These are phyloP conservation scores for Takashimella koratensis DNA, from an alignment of 1,284 basidiomycete species.

Conservation along the genomic window DNA sequence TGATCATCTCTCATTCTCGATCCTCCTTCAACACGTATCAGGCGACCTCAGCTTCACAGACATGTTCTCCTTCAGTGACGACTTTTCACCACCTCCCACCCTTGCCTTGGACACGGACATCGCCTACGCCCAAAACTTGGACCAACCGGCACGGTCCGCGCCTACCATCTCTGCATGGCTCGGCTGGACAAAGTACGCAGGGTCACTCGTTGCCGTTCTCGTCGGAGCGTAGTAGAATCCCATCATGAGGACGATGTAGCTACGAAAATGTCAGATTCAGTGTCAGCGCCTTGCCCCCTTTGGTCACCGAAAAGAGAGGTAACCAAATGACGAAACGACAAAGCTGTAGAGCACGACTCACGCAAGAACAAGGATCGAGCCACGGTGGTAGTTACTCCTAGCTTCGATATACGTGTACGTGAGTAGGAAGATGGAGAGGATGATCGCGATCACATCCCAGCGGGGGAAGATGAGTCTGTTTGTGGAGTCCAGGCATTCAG, in stretches of 20 bases:
- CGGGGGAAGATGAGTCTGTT: constrained; percentile 90
- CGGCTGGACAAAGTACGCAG: neutral
- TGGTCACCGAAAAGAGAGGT: no score
- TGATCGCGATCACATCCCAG: constrained; percentile 96
- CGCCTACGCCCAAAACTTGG: neutral
- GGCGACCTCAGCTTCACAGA: no score
- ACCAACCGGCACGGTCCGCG: neutral
- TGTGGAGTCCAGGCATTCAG: no score
- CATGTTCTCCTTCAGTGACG: no score
- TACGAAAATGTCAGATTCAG: constrained; percentile 40
- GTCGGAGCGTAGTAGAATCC: constrained; percentile 72
- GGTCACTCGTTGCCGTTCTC: constrained; percentile 46
- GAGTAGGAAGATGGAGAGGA: constrained; percentile 90
- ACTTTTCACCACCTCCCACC: neutral
- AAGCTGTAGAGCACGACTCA: constrained; percentile 41
- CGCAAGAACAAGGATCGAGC: constrained; percentile 87
- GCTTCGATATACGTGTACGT: constrained; percentile 99
- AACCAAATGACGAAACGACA: neutral
- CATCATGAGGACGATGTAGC: constrained; percentile 71
- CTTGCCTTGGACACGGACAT: no score
- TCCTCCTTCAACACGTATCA: no score
- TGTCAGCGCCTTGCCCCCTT: no score
- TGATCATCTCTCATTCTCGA: no score
- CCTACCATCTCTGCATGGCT: neutral
- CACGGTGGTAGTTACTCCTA: constrained; percentile 93